phyloP scores from a whole-genome alignment of 2,329 filamentous ascomycete genomes.

The Aspergillus pseudonomiae region DNA sequence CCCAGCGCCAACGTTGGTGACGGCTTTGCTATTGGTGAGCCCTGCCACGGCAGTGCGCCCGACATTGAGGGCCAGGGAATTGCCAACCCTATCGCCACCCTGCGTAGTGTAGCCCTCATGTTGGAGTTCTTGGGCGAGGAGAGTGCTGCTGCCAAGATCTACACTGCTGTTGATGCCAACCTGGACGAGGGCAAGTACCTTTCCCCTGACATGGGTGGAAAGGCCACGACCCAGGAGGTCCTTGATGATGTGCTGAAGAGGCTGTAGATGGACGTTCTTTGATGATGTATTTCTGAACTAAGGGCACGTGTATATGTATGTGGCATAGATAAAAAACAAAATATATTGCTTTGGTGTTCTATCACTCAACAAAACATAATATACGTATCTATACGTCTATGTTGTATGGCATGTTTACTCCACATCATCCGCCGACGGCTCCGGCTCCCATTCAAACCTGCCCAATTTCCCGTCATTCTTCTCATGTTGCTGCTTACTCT shows the following conservation, averaged over 20 bases:
- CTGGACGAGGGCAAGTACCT: conserved; percentile 80
- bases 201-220: conserved; percentile 88
- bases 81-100: conserved; percentile 93
- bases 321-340: conserved; percentile 1
- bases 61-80: conserved; percentile 93
- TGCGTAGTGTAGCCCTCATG: conserved; percentile 91
- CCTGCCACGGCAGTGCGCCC: conserved; percentile 93
- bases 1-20: conserved; percentile 95
- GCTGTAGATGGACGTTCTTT: conserved; percentile 57
- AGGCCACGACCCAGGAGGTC: conserved; percentile 82
- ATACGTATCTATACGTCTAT: background rate
- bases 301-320: background rate
- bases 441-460: conserved; percentile 29
- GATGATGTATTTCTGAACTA: background rate
- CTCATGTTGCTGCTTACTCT: conserved; percentile 6
- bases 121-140: conserved; percentile 92
- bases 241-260: conserved; percentile 82
- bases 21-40: conserved; percentile 93
- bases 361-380: background rate
- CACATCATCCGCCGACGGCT: conserved; percentile 23
- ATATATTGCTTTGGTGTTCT: background rate
- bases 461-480: conserved; percentile 17
- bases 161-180: conserved; percentile 87
- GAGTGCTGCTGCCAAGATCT: conserved; percentile 83
- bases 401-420: conserved; percentile 16